Conservation (phyloP, 129 eudicot species). For the Saposhnikovia divaricata region DNA sequence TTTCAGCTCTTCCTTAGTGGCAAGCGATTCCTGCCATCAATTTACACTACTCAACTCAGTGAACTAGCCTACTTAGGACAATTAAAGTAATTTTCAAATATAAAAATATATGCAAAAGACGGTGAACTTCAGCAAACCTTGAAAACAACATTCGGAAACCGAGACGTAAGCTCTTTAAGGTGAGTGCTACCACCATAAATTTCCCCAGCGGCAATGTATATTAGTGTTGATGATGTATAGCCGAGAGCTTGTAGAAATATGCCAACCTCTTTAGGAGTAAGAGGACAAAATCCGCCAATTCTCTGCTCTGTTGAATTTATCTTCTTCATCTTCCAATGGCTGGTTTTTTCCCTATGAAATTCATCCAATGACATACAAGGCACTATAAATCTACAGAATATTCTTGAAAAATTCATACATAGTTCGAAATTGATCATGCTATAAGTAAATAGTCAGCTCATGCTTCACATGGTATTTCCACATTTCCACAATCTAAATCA, state of each 20-base stretch:
- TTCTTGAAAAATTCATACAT: not conserved
- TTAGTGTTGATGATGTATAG: slow-evolving; percentile 60
- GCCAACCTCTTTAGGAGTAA: slow-evolving; percentile 95
- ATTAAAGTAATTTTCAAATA: not conserved
- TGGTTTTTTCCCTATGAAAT: slow-evolving; percentile 62
- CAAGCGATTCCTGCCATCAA: slow-evolving; percentile 67
- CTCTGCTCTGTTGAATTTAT: slow-evolving; percentile 89
- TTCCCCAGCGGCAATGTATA: slow-evolving; percentile 96
- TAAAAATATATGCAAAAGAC: not conserved
- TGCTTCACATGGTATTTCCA: not conserved
- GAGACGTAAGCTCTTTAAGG: slow-evolving; percentile 70
- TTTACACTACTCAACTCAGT: slow-evolving; percentile 13
- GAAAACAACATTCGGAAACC: slow-evolving; percentile 70
- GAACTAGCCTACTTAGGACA: not conserved
- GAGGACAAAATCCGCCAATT: slow-evolving; percentile 71
- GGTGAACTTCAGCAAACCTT: slow-evolving; percentile 40
- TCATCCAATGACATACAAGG: not conserved
- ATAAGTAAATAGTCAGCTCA: not conserved
- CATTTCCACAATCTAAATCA: not conserved
- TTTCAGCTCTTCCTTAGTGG: slow-evolving; percentile 61
- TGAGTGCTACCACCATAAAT: slow-evolving; percentile 78
- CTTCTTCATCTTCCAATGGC: slow-evolving; percentile 80
- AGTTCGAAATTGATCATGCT: not conserved
- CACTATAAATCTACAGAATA: not conserved
- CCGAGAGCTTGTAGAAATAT: slow-evolving; percentile 84